Evolutionary conservation across 2,329 filamentous ascomycete species (phyloP).

Genomic region (Cladophialophora yegresii): DNA sequence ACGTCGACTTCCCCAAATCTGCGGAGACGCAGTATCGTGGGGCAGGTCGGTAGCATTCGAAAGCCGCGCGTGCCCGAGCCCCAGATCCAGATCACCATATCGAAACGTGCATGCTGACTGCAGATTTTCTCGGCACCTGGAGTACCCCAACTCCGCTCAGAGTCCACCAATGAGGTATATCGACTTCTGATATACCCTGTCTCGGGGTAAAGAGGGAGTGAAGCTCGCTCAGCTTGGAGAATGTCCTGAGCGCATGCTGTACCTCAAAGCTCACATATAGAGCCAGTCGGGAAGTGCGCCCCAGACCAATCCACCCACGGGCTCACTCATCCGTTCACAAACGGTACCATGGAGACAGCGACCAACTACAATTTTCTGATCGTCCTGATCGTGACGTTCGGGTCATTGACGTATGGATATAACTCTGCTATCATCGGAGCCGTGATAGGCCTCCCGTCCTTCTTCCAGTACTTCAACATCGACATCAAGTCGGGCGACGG

Average conservation of each 20-base stretch:
- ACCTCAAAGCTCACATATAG: constrained; percentile 7
- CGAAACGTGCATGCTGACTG: not conserved
- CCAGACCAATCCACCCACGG: not conserved
- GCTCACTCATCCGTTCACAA: not conserved
- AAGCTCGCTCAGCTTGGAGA: constrained; percentile 12
- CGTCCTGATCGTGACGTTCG: constrained; percentile 31
- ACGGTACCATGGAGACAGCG: constrained; percentile 3
- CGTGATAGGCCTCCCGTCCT: constrained; percentile 30
- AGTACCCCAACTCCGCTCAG: constrained; percentile 6
- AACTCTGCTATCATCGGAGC: constrained; percentile 32
- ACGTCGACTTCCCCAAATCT: constrained; percentile 12
- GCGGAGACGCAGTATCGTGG: constrained; percentile 11
- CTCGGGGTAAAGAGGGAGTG: constrained; percentile 5
- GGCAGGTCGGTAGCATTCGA: not conserved
- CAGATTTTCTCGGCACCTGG: not conserved
- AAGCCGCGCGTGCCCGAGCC: not conserved
- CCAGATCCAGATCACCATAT: constrained; percentile 8
- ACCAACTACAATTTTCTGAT: constrained; percentile 29
- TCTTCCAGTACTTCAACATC: constrained; percentile 49
- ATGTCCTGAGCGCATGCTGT: not conserved
- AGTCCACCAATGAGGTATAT: not conserved
- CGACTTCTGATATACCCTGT: not conserved
- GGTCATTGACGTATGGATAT: constrained; percentile 33
- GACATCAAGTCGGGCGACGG: constrained; percentile 23
- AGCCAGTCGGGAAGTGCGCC: not conserved